Base-by-base conservation (phyloP, 1,284 basidiomycete species). In the Apiotrichum akiyoshidainum region DNA sequence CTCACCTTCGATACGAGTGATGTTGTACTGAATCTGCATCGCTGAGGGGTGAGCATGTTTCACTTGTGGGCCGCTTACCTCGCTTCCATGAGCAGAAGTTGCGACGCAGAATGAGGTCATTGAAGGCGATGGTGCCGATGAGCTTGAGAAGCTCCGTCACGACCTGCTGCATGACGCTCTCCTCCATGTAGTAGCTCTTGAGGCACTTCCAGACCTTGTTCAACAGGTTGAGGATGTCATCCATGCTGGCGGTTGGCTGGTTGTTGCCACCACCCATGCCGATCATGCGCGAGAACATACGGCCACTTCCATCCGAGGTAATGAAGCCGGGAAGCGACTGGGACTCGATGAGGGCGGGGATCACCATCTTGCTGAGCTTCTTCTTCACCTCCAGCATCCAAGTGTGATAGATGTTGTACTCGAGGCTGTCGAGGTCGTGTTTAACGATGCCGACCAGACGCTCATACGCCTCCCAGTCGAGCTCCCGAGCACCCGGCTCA, bases 41-140 rank as follows among this genome's bases (percentile, higher is more conserved):
- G 93, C 92, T 95, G 65, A 39, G 55, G 54, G 41, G 21, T 19
- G 26, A 50, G 40, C 19, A 16, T 16, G 21, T 48, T 22, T 33
- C 33, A 33, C 2, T 4, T 16, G 40, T n/a, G 34, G 44, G 21
- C 37, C n/a, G 80, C 83, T 56, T 68, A 92, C 92, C 95, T 81
- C 96, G 86, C 80, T 99, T 99, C 96, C 96, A 99, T 3, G 95
- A 98, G 70, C 92, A 96, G 79, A 99, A 99, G 80, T 99, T 99
- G 52, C 96, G 85, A 69, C 96, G 84, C 95, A 99, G 99, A 59
- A 99, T 81, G 64, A 99, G 83, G 70, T 99, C 96, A 76, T 99
- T 99, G 81, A 99, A 99, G 68, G 92, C 93, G 66, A 92, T 93
- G 49, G 97, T 93, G 21, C 96, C 96, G 69, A 98, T 92, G 64